phyloP scores from a whole-genome alignment of 495 filamentous ascomycete genomes.

The Hypoxylon crocopeplum region DNA sequence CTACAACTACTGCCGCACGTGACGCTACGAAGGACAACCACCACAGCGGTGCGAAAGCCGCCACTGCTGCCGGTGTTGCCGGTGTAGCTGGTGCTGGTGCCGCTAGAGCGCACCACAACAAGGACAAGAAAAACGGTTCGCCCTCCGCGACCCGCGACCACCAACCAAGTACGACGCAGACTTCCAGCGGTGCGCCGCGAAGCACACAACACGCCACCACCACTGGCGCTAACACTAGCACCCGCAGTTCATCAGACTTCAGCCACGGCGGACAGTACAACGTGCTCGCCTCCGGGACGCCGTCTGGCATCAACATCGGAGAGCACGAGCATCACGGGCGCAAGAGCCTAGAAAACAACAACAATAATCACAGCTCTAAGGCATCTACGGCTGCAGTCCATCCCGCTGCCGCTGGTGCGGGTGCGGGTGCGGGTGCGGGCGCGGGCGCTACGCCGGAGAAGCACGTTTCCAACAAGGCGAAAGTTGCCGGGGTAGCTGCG shows the following conservation, averaged over 20 bases:
- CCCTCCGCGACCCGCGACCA: background rate
- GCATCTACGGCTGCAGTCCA: conserved; percentile 4
- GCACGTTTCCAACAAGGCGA: background rate
- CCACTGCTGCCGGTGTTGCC: conserved; percentile 8
- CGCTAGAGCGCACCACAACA: conserved; percentile 5
- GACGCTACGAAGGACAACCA: background rate
- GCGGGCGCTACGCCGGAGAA: background rate
- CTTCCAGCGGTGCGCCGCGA: background rate
- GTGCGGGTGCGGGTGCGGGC: too few relatives aligned
- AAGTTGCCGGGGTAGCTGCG: conserved; percentile 27
- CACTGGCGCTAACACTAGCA: background rate
- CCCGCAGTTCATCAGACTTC: conserved; percentile 18
- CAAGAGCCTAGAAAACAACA: background rate
- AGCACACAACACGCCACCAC: background rate
- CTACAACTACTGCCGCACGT: background rate
- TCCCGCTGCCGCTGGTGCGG: conserved; percentile 13
- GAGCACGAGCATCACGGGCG: conserved; percentile 1
- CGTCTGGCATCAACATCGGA: conserved; percentile 37
- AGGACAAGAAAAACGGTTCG: background rate
- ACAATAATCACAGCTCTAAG: background rate
- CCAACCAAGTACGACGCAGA: background rate
- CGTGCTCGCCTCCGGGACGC: conserved; percentile 39
- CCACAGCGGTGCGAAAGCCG: conserved; percentile 13
- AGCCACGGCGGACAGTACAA: conserved; percentile 39
- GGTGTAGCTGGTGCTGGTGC: conserved; percentile 17